Conservation (phyloP, 306 rosid genomes). For the Sindora glabra region DNA sequence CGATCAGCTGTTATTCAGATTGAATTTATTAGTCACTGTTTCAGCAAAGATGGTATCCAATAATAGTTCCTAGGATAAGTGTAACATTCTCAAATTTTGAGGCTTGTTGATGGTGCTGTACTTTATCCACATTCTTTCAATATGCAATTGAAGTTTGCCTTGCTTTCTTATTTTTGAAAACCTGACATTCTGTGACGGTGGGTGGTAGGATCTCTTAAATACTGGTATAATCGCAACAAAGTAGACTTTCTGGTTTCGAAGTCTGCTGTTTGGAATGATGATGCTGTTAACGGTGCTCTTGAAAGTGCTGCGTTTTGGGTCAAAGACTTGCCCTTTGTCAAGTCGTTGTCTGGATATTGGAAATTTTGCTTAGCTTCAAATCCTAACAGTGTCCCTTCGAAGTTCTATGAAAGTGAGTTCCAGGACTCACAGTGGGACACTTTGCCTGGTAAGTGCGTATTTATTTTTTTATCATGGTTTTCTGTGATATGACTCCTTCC, state of each 20-base stretch:
- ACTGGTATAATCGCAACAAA: slow-evolving; percentile 77
- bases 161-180: no score
- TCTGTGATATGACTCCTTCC: background rate
- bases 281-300: slow-evolving; percentile 69
- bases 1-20: no score
- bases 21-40: no score
- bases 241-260: slow-evolving; percentile 59
- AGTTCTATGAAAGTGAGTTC: slow-evolving; percentile 48
- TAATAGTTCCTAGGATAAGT: no score
- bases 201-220: slow-evolving; percentile 72
- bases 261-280: slow-evolving; percentile 84
- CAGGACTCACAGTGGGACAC: slow-evolving; percentile 63
- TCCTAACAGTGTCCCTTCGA: slow-evolving; percentile 58
- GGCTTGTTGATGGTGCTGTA: no score
- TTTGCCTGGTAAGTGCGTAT: slow-evolving; percentile 62
- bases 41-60: no score
- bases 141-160: background rate
- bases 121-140: no score
- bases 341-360: slow-evolving; percentile 89
- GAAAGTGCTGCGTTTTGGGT: slow-evolving; percentile 79
- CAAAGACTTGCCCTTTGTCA: slow-evolving; percentile 66
- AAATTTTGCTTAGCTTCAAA: slow-evolving; percentile 64
- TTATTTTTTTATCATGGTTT: background rate
- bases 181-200: no score
- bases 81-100: no score